These are phyloP conservation scores for Colletotrichum theobromicola DNA, from an alignment of 2,329 filamentous ascomycete species.

Conservation along the genomic window DNA sequence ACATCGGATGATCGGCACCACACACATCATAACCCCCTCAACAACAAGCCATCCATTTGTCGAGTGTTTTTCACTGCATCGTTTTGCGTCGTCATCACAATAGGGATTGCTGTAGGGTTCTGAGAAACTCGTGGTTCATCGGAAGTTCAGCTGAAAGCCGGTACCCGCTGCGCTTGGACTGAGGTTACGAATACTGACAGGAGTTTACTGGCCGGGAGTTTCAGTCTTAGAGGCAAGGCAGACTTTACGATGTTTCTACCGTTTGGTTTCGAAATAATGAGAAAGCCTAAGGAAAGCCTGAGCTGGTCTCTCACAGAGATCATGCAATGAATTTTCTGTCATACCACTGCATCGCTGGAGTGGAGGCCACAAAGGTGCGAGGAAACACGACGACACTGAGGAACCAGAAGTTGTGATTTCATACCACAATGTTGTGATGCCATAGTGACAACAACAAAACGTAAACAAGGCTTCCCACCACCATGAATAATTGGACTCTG, in stretches of 20 bases:
- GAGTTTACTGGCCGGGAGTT: not conserved
- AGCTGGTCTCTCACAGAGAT: not conserved
- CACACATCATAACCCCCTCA: not conserved
- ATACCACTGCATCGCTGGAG: not conserved
- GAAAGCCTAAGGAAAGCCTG: not conserved
- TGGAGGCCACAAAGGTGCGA: not conserved
- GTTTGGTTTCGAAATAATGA: not conserved
- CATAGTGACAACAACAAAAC: not conserved
- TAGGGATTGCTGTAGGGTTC: not conserved
- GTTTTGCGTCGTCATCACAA: not conserved
- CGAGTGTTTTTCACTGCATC: not conserved
- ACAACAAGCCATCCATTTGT: not conserved
- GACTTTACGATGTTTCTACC: not conserved
- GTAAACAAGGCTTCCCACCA: not conserved
- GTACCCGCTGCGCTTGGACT: not conserved
- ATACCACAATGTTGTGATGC: not conserved
- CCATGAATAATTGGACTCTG: not conserved
- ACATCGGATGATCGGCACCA: not conserved
- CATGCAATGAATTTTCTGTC: not conserved
- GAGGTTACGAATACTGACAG: not conserved
- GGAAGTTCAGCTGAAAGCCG: not conserved
- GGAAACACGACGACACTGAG: not conserved
- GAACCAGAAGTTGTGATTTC: not conserved
- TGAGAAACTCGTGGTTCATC: not conserved
- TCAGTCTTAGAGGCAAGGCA: not conserved